A percentile compares a stretch with the other conserved stretches of the same genome.
Conservation (phyloP, 2,329 filamentous ascomycete genomes). For the Aspergillus alliaceus region DNA sequence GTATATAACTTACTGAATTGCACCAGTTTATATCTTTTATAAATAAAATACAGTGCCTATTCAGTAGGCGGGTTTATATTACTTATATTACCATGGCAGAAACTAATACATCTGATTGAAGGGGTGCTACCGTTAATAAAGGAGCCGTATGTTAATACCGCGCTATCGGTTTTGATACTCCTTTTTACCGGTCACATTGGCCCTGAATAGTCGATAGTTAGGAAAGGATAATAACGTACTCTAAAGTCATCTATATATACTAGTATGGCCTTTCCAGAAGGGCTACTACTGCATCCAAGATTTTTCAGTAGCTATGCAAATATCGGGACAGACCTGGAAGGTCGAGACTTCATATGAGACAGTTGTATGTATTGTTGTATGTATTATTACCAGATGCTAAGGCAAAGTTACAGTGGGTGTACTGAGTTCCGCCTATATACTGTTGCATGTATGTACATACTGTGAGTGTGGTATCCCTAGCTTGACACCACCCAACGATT, state of each 20-base stretch:
- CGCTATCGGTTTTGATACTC: neutral
- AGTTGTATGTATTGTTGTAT: neutral
- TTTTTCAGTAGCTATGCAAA: neutral
- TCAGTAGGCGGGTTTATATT: no score
- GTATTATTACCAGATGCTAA: neutral
- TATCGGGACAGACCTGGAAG: neutral
- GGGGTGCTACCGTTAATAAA: no score
- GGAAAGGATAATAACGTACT: neutral
- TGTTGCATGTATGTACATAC: constrained; percentile 1
- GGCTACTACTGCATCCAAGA: no score
- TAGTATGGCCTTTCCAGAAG: neutral
- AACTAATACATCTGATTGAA: no score
- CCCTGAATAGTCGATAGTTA: neutral
- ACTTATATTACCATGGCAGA: no score
- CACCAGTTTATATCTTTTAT: no score
- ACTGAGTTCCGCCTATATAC: neutral
- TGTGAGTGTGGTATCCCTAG: constrained; percentile 16
- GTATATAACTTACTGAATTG: no score
- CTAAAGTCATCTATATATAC: neutral
- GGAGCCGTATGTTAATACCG: no score
- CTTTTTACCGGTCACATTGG: neutral
- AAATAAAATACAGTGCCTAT: no score
- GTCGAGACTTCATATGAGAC: neutral
- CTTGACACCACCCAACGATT: constrained; percentile 1
- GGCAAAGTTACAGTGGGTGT: neutral